Conservation (phyloP, 441 rosid species). For the Euphorbia corollata region DNA sequence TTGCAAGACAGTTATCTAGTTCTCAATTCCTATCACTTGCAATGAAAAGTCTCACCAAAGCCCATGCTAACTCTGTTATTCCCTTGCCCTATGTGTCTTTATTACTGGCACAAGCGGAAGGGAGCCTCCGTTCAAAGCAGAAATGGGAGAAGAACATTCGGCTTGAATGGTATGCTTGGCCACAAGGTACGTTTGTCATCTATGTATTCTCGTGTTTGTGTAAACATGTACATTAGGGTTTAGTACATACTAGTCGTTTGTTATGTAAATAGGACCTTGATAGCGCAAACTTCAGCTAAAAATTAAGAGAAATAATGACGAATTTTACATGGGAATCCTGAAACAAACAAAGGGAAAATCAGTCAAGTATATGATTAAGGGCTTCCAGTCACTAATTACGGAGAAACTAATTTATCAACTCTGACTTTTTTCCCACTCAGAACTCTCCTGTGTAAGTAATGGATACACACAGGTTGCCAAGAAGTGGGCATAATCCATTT, state of each 20-base stretch:
- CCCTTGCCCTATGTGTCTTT: constrained; percentile 63
- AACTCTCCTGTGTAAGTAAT: not conserved
- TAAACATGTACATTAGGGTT: not conserved
- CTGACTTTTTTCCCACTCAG: not conserved
- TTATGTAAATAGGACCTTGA: not conserved
- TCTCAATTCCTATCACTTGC: constrained; percentile 53
- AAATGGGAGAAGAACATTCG: constrained; percentile 78
- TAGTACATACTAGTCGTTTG: not conserved
- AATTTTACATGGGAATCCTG: not conserved
- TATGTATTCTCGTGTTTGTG: not conserved
- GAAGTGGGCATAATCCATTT: too few species aligned
- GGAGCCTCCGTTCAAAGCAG: constrained; percentile 69
- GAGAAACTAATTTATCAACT: not conserved
- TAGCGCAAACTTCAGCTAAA: not conserved
- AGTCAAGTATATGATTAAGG: not conserved
- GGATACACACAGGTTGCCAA: not conserved
- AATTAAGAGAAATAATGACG: not conserved
- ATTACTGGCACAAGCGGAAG: constrained; percentile 82
- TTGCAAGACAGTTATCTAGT: constrained; percentile 54
- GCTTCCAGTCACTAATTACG: too few species aligned
- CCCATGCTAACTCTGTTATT: constrained; percentile 32
- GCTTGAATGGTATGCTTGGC: constrained; percentile 88
- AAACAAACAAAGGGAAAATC: not conserved
- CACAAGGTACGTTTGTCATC: constrained; percentile 60
- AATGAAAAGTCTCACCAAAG: constrained; percentile 55